Conservation (phyloP, 176 grass and related monocot genomes). For the Oryza glumipatula region DNA sequence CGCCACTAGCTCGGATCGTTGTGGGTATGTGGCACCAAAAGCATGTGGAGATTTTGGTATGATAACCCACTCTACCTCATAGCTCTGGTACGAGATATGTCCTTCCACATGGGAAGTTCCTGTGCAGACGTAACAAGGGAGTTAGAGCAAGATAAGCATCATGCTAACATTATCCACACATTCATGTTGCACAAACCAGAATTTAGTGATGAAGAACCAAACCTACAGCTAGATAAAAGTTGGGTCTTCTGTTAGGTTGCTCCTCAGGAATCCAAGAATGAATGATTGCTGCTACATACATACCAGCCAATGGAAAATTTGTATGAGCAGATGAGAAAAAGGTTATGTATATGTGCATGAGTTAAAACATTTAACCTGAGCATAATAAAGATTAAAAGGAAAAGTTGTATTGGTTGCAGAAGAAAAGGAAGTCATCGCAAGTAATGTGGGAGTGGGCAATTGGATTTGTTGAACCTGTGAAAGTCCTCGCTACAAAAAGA, state of each 20-base stretch:
- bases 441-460: neutral
- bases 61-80: neutral
- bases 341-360: neutral
- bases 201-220: constrained; percentile 18
- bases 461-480: too few species aligned
- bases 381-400: constrained; percentile 6
- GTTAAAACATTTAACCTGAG: neutral
- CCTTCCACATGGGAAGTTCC: constrained; percentile 13
- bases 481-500: neutral
- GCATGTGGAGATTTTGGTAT: constrained; percentile 14
- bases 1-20: neutral
- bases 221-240: constrained; percentile 15
- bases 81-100: neutral
- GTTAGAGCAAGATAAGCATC: neutral
- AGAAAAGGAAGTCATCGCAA: neutral
- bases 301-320: neutral
- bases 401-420: neutral
- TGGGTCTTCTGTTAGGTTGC: neutral
- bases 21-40: constrained; percentile 9
- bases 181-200: constrained; percentile 16
- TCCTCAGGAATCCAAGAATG: neutral
- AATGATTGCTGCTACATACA: neutral
- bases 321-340: neutral
- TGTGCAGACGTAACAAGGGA: neutral
- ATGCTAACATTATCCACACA: neutral